These are phyloP conservation scores for Sugiyamaella mastotermitis DNA, from an alignment of 805 yeast species.

Conservation along the genomic window DNA sequence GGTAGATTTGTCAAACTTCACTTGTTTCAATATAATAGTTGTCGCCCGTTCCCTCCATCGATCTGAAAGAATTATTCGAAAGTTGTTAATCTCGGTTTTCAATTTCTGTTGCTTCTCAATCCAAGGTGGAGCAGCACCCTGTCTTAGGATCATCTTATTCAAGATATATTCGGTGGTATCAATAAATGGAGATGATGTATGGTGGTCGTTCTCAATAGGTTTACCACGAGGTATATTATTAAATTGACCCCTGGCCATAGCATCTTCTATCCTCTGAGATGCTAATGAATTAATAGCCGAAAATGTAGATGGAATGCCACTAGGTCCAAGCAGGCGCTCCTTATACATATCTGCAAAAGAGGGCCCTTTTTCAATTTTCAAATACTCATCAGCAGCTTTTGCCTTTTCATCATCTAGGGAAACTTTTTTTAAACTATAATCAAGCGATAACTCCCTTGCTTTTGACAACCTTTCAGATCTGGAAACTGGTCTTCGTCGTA, in stretches of 20 bases:
- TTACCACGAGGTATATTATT: conserved; percentile 58
- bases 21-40: neutral
- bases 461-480: conserved; percentile 38
- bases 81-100: conserved; percentile 39
- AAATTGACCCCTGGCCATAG: conserved; percentile 66
- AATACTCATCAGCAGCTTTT: conserved; percentile 20
- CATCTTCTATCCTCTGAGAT: conserved; percentile 68
- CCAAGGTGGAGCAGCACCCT: conserved; percentile 87
- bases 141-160: conserved; percentile 65
- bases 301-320: conserved; percentile 28
- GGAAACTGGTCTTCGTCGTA: conserved; percentile 20
- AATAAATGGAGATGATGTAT: conserved; percentile 46
- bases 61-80: conserved; percentile 36
- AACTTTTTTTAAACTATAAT: conserved; percentile 49
- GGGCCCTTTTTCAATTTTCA: conserved; percentile 38
- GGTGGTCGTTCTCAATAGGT: conserved; percentile 39
- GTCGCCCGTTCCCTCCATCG: conserved; percentile 10
- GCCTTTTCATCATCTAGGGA: conserved; percentile 17
- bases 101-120: conserved; percentile 68
- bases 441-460: conserved; percentile 63
- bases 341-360: conserved; percentile 53
- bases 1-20: neutral
- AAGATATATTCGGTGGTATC: conserved; percentile 72
- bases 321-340: conserved; percentile 40
- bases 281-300: conserved; percentile 60